Conservation (phyloP, 1,284 basidiomycete genomes). For the Boletus holoroseus region DNA sequence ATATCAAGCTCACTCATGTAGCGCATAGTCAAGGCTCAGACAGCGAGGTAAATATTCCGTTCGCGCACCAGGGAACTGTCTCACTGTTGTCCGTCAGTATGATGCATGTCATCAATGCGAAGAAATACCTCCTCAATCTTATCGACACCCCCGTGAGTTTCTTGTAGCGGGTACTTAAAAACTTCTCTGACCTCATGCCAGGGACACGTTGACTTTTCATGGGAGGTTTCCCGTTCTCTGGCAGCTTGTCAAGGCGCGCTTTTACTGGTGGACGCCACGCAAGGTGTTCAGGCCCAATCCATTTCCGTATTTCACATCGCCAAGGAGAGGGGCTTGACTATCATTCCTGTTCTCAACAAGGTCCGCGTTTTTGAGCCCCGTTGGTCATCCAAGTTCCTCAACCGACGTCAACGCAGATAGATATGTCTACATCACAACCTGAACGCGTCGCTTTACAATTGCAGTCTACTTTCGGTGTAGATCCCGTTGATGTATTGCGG, state of each 20-base stretch:
- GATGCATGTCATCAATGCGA: slow-evolving; percentile 55
- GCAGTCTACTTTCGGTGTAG: slow-evolving; percentile 73
- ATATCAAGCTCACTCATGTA: slow-evolving; percentile 5
- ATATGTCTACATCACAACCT: slow-evolving; percentile 82
- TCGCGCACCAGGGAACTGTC: neutral
- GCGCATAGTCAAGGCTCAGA: slow-evolving; percentile 77
- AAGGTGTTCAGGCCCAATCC: slow-evolving; percentile 97
- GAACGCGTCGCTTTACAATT: slow-evolving; percentile 78
- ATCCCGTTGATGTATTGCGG: slow-evolving; percentile 64
- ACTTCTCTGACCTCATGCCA: slow-evolving; percentile 28
- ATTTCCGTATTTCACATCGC: slow-evolving; percentile 93
- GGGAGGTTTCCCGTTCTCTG: slow-evolving; percentile 92
- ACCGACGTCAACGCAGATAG: slow-evolving; percentile 53
- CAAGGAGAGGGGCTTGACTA: slow-evolving; percentile 72
- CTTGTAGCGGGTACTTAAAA: neutral
- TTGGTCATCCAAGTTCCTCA: slow-evolving; percentile 3
- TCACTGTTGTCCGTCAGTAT: slow-evolving; percentile 50
- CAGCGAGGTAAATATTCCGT: slow-evolving; percentile 57
- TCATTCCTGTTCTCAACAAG: slow-evolving; percentile 96
- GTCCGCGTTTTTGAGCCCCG: slow-evolving; percentile 35
- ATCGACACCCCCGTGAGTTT: slow-evolving; percentile 87
- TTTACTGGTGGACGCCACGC: slow-evolving; percentile 89
- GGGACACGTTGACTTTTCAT: slow-evolving; percentile 95
- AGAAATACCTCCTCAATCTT: slow-evolving; percentile 80
- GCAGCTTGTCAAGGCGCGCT: slow-evolving; percentile 93